A percentile compares a stretch with the other conserved stretches of the same genome.
These are phyloP conservation scores for Lentinula raphanica DNA, from an alignment of 768 basidiomycete species.

Conservation along the genomic window DNA sequence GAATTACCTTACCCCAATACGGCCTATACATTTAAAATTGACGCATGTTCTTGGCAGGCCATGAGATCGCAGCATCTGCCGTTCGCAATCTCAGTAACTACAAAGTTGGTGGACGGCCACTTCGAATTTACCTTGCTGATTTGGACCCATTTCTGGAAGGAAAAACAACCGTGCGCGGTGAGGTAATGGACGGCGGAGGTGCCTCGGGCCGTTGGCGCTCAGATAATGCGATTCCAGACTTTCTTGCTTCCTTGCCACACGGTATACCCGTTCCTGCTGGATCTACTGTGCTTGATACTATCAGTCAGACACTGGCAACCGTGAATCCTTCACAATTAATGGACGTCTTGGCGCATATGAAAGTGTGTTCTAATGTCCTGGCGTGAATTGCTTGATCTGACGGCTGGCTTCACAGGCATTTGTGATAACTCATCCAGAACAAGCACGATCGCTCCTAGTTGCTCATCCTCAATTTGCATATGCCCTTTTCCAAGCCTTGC, in stretches of 20 bases:
- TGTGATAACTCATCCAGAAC: conserved; percentile 86
- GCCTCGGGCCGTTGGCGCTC: conserved; percentile 21
- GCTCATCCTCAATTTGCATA: conserved; percentile 92
- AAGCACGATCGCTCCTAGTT: conserved; percentile 73
- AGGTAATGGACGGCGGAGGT: conserved; percentile 64
- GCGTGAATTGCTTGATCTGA: conserved; percentile 14
- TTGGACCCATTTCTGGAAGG: conserved; percentile 90
- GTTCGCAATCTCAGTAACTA: conserved; percentile 93
- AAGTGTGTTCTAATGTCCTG: conserved; percentile 49
- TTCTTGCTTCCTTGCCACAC: conserved; percentile 64
- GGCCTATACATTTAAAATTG: not conserved
- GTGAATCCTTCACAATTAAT: conserved; percentile 82
- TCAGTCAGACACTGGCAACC: conserved; percentile 78
- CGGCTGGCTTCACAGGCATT: conserved; percentile 59
- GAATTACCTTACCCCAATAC: too few relatives aligned
- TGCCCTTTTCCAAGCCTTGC: conserved; percentile 90
- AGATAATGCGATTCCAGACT: conserved; percentile 32
- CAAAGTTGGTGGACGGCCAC: conserved; percentile 86
- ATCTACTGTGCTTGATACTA: conserved; percentile 69
- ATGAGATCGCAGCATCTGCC: conserved; percentile 92
- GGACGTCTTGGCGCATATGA: conserved; percentile 97
- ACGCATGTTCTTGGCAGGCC: conserved; percentile 54
- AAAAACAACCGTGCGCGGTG: conserved; percentile 82
- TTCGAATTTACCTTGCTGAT: conserved; percentile 92
- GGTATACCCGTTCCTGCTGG: conserved; percentile 75